Evolutionary conservation across 2,329 filamentous ascomycete species (phyloP).

Genomic region (Beauveria varroae): DNA sequence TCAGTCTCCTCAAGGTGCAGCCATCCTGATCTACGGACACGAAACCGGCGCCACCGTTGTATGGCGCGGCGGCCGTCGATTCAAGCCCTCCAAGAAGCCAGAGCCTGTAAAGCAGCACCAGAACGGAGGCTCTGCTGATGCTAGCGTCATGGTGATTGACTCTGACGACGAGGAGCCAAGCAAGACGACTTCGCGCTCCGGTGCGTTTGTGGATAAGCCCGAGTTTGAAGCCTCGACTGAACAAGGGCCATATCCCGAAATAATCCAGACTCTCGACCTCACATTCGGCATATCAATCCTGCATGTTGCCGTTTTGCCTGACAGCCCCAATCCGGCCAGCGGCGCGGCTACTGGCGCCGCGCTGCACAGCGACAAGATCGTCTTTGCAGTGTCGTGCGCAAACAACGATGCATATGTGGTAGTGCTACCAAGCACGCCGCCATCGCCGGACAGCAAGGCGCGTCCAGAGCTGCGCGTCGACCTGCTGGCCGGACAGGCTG

Average conservation of each 20-base stretch:
- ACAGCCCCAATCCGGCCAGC: slow-evolving; percentile 39
- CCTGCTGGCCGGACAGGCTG: slow-evolving; percentile 46
- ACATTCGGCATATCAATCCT: slow-evolving; percentile 47
- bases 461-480: slow-evolving; percentile 44
- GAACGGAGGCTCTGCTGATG: slow-evolving; percentile 41
- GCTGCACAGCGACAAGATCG: slow-evolving; percentile 48
- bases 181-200: slow-evolving; percentile 20
- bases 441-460: slow-evolving; percentile 51
- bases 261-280: slow-evolving; percentile 55
- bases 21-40: slow-evolving; percentile 55
- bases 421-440: slow-evolving; percentile 53
- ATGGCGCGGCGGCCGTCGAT: slow-evolving; percentile 56
- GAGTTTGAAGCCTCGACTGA: slow-evolving; percentile 46
- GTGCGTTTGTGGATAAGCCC: slow-evolving; percentile 16
- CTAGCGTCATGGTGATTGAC: slow-evolving; percentile 55
- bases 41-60: slow-evolving; percentile 54
- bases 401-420: slow-evolving; percentile 50
- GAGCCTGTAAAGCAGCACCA: slow-evolving; percentile 32
- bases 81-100: slow-evolving; percentile 39
- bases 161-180: slow-evolving; percentile 50
- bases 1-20: slow-evolving; percentile 55
- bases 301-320: slow-evolving; percentile 48
- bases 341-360: slow-evolving; percentile 39
- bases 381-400: slow-evolving; percentile 54
- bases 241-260: slow-evolving; percentile 44